Evolutionary conservation across 176 grass and related monocot species (phyloP).

Genomic region (Zoysia pacifica): DNA sequence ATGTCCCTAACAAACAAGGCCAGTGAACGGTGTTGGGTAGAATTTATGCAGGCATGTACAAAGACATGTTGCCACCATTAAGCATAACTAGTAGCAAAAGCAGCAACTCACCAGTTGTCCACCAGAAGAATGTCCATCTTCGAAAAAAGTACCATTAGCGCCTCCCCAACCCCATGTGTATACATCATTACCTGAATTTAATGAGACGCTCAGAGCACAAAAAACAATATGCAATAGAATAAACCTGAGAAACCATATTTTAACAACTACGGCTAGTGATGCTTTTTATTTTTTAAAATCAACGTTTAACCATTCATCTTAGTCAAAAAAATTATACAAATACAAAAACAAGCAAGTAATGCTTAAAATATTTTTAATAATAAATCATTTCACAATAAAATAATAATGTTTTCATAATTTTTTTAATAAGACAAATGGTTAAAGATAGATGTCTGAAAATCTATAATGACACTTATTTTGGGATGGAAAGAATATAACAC

Average conservation of each 20-base stretch:
- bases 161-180: conserved; percentile 99
- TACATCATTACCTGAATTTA: conserved; percentile 68
- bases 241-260: neutral
- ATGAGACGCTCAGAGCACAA: conserved; percentile 25
- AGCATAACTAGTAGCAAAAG: conserved; percentile 10
- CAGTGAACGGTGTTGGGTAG: neutral
- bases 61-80: neutral
- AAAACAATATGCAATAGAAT: conserved; percentile 31
- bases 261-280: neutral
- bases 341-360: no score
- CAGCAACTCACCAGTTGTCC: conserved; percentile 78
- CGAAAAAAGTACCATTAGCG: conserved; percentile 83
- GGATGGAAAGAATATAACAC: neutral
- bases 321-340: no score
- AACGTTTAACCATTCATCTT: no score
- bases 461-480: no score
- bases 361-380: no score
- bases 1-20: conserved; percentile 65
- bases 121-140: conserved; percentile 84
- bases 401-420: no score
- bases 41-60: conserved; percentile 2
- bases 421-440: no score
- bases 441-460: no score
- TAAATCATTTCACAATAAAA: no score
- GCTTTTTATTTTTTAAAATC: no score